Percentiles rank a stretch among this genome's conserved stretches.
Conservation (phyloP, 2,329 filamentous ascomycete species). For the Ceratocystis alfenasii region DNA sequence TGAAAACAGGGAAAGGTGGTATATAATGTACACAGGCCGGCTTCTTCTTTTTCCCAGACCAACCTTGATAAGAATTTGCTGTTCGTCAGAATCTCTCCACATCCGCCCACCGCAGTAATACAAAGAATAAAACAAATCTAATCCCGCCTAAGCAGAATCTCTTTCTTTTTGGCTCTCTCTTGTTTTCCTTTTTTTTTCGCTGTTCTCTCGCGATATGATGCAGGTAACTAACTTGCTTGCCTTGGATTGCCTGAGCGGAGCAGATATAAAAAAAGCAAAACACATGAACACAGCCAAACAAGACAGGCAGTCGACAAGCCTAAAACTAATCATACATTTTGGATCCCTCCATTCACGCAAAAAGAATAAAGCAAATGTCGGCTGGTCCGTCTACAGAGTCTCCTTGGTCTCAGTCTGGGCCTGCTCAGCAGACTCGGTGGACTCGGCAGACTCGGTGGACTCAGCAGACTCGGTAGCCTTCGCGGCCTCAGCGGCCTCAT, state of each 20-base stretch:
- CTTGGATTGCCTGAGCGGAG: background rate
- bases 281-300: background rate
- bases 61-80: slow-evolving; percentile 1
- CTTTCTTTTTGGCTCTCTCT: background rate
- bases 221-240: background rate
- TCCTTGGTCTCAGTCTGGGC: background rate
- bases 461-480: background rate
- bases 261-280: slow-evolving; percentile 3
- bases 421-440: background rate
- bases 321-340: slow-evolving; percentile 9
- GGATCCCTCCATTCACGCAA: background rate
- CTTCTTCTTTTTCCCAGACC: background rate
- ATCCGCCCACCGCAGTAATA: background rate
- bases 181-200: background rate
- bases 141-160: background rate
- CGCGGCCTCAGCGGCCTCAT: background rate
- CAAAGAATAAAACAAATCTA: background rate
- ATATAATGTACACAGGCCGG: slow-evolving; percentile 10
- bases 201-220: background rate
- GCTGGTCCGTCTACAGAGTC: background rate
- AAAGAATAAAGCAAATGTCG: background rate
- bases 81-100: background rate
- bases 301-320: background rate
- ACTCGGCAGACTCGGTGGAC: too few relatives aligned
- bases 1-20: background rate